phyloP scores from a whole-genome alignment of 192 early-diverging fungal genomes.

The Coemansia sp. region DNA sequence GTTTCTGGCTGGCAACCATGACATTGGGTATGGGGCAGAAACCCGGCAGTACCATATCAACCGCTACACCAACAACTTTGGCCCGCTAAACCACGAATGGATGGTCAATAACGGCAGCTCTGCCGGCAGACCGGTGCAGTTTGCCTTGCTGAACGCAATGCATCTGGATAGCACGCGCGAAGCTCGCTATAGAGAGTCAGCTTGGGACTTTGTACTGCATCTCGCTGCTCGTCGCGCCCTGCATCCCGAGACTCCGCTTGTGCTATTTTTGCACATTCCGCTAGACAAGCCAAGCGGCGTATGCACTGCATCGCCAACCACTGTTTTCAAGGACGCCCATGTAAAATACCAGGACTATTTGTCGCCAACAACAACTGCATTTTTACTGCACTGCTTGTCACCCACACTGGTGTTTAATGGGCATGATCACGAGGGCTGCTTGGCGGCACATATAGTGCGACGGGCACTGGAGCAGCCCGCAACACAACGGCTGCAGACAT shows the following conservation, averaged over 20 bases:
- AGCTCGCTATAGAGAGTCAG: constrained; percentile 48
- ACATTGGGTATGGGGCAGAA: constrained; percentile 65
- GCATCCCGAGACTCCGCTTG: constrained; percentile 41
- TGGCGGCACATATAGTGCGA: constrained; percentile 39
- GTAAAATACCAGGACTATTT: constrained; percentile 62
- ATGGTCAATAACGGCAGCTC: constrained; percentile 5
- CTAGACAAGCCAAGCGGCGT: constrained; percentile 57
- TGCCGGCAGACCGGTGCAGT: constrained; percentile 12
- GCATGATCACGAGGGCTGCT: constrained; percentile 65
- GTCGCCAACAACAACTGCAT: constrained; percentile 55
- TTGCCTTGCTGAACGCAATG: constrained; percentile 51
- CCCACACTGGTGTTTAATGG: constrained; percentile 62
- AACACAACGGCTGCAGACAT: constrained; percentile 4
- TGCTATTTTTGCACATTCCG: constrained; percentile 63
- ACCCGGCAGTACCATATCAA: constrained; percentile 51
- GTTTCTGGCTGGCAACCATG: constrained; percentile 65
- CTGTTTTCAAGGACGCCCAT: constrained; percentile 36
- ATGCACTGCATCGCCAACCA: constrained; percentile 54
- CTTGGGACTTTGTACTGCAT: constrained; percentile 58
- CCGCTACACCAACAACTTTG: constrained; percentile 59
- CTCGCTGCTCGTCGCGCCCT: constrained; percentile 25
- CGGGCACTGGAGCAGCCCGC: constrained; percentile 2
- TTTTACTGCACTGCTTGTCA: constrained; percentile 56
- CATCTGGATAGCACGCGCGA: constrained; percentile 43
- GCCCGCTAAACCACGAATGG: constrained; percentile 51